Evolutionary conservation across 164 flowering plant species (phyloP), one percentile per base, ranked within the genome.

Genomic region (Stephania cephalantha): DNA sequence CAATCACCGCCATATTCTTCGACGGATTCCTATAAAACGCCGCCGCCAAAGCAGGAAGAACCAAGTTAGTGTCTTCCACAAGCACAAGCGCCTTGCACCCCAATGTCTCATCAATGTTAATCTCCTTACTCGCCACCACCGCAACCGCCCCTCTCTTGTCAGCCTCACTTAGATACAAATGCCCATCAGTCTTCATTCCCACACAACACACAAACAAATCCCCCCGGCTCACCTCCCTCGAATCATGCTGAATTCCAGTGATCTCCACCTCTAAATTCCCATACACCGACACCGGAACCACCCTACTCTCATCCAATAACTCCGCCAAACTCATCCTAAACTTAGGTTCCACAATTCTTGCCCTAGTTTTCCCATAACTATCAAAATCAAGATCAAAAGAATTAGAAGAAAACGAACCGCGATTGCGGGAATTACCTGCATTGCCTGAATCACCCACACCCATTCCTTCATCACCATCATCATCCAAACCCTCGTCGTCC

Each of bases 141-240:
- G 98, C 99, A 64, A 92, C 96, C 15, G 98, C 99, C 65, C 99
- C 99, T 82, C 99, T 88, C 89, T 93, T 95, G 77, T 93, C 96
- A 13, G 99, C 98, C 87, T 95, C 98, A 64, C 80, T 87, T 77
- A 95, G 80, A 76, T 75, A 87, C 81, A 91, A 82, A 86, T 95
- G 95, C 70, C 94, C 99, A 83, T 92, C 99, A 8, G 90, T 89
- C 45, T 84, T 86, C 85, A 74, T 84, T 81, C 97, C 96, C 63
- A 90, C 88, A 79, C 95, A 88, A 72, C 97, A 95, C 68, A 95
- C 95, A 82, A 92, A 92, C 84, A 95, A 86, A 84, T 93, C 98
- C 7, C 98, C 98, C 1, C 90, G 73, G 72, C 72, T 87, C 20
- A 95, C 97, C 68, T 90, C 74, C 79, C 95, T 83, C 7, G 98